phyloP scores from a whole-genome alignment of 176 grass and related monocot species.

The Raddia distichophylla region DNA sequence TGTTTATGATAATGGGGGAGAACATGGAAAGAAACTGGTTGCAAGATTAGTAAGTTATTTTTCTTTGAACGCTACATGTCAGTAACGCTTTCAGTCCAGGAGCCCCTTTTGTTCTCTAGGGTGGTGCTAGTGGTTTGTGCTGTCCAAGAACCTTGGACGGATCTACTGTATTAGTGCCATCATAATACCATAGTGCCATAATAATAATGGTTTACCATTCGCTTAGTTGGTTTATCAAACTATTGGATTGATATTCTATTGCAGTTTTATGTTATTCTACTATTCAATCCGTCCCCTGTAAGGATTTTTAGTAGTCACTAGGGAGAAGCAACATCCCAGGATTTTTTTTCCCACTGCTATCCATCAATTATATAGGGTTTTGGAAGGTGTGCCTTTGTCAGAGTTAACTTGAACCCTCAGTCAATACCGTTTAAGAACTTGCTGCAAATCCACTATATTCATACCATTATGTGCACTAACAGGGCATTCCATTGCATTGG shows the following conservation, averaged over 20 bases:
- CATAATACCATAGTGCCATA: slow-evolving; percentile 8
- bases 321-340: background rate
- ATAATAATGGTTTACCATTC: background rate
- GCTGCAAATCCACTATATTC: background rate
- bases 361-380: background rate
- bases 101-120: slow-evolving; percentile 1
- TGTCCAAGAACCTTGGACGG: background rate
- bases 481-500: slow-evolving; percentile 2
- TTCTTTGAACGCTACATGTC: slow-evolving; percentile 24
- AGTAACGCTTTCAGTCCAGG: slow-evolving; percentile 34
- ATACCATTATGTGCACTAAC: background rate
- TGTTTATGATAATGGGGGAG: slow-evolving; percentile 75
- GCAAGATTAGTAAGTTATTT: slow-evolving; percentile 76
- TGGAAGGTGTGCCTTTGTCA: background rate
- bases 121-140: background rate
- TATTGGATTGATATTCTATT: slow-evolving; percentile 16
- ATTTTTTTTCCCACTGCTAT: background rate
- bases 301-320: background rate
- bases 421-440: background rate
- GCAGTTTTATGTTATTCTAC: slow-evolving; percentile 23
- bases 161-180: slow-evolving; percentile 19
- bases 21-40: slow-evolving; percentile 82
- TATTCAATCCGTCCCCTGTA: slow-evolving; percentile 7
- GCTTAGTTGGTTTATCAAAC: slow-evolving; percentile 29
- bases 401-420: slow-evolving; percentile 5